Percentiles rank a stretch among this genome's conserved stretches.
phyloP scores from a whole-genome alignment of 139 green algal species.

The Pycnococcus provasolii region DNA sequence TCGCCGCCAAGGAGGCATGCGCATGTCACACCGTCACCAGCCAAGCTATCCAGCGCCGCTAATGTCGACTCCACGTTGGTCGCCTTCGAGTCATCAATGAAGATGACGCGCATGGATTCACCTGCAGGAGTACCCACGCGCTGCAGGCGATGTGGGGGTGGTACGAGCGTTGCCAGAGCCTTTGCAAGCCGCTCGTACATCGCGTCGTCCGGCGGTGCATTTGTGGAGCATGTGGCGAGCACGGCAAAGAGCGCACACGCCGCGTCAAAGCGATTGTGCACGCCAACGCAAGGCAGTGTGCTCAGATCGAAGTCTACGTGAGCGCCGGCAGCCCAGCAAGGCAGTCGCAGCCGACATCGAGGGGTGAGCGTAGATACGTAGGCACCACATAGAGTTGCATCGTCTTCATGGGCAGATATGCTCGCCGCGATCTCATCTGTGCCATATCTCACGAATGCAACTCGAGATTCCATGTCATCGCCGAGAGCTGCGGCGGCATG shows the following conservation, averaged over 20 bases:
- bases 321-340: conserved; percentile 1
- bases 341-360: no score
- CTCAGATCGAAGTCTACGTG: conserved; percentile 22
- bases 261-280: conserved; percentile 37
- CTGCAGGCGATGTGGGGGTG: conserved; percentile 40
- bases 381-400: no score
- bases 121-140: conserved; percentile 22
- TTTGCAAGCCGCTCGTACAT: neutral
- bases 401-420: no score
- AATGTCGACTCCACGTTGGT: conserved; percentile 41
- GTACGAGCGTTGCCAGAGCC: conserved; percentile 20
- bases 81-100: conserved; percentile 42
- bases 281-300: conserved; percentile 17
- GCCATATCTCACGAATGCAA: no score
- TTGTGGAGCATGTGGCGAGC: conserved; percentile 12
- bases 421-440: no score
- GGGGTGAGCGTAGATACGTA: no score
- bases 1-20: conserved; percentile 35
- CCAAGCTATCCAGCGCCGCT: conserved; percentile 14
- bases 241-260: conserved; percentile 26
- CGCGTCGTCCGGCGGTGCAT: neutral
- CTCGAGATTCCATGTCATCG: no score
- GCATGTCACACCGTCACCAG: conserved; percentile 1
- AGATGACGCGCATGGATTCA: conserved; percentile 21
- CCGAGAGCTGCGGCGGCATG: neutral